Conservation (phyloP, 2,329 filamentous ascomycete genomes). For the Gnomoniopsis sp. region DNA sequence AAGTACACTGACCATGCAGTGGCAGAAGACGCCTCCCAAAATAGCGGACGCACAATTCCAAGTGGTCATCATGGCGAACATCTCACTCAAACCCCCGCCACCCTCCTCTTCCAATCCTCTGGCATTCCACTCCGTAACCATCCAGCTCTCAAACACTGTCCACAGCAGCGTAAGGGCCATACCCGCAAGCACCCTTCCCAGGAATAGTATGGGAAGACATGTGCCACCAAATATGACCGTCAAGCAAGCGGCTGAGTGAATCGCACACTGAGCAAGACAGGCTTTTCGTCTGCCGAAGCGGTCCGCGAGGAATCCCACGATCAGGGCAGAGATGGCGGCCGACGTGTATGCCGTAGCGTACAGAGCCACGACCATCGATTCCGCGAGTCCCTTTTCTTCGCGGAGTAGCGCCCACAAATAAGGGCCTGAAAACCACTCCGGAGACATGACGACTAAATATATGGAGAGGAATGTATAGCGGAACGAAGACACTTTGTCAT, state of each 20-base stretch:
- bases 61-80: conserved; percentile 50
- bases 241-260: conserved; percentile 17
- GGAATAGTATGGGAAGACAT: conserved; percentile 15
- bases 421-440: conserved; percentile 18
- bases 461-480: conserved; percentile 16
- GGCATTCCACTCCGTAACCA: conserved; percentile 52
- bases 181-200: conserved; percentile 46
- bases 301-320: conserved; percentile 18
- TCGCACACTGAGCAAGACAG: conserved; percentile 16
- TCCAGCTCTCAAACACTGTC: conserved; percentile 57
- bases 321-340: conserved; percentile 19
- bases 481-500: conserved; percentile 5
- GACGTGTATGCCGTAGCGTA: conserved; percentile 19
- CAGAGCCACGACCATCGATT: conserved; percentile 16
- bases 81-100: conserved; percentile 38
- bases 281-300: conserved; percentile 18
- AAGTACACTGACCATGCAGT: conserved; percentile 42
- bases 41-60: conserved; percentile 52
- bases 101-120: conserved; percentile 31
- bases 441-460: conserved; percentile 20
- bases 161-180: conserved; percentile 51
- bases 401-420: conserved; percentile 20
- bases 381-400: conserved; percentile 18
- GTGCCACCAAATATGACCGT: conserved; percentile 15
- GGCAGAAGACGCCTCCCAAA: conserved; percentile 44